Conservation (phyloP, 768 basidiomycete species). For the Phylloporus rhodoxanthus region DNA sequence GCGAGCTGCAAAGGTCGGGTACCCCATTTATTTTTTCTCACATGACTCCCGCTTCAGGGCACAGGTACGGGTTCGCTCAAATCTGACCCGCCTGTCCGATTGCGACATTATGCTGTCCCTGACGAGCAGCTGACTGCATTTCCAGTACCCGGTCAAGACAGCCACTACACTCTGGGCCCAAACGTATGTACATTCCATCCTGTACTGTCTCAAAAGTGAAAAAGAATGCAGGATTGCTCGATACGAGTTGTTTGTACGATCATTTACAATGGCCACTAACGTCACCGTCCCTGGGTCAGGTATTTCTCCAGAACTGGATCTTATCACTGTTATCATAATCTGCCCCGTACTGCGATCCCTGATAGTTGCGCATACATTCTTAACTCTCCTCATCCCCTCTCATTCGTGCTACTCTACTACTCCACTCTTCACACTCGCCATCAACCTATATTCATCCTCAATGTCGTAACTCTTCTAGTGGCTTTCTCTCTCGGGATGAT, state of each 20-base stretch:
- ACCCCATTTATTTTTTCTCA: neutral
- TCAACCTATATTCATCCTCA: constrained; percentile 23
- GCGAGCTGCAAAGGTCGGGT: neutral
- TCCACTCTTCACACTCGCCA: constrained; percentile 15
- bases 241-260: neutral
- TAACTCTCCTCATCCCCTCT: constrained; percentile 18
- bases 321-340: neutral
- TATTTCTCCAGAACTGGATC: neutral
- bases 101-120: neutral
- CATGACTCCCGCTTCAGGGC: too few relatives aligned
- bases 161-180: too few relatives aligned
- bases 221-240: neutral
- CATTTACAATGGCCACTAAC: neutral
- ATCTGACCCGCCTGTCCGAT: neutral
- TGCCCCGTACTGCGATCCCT: constrained; percentile 7
- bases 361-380: constrained; percentile 22
- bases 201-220: neutral
- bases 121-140: neutral
- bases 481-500: constrained; percentile 6
- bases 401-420: constrained; percentile 21
- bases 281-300: too few relatives aligned
- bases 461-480: constrained; percentile 6
- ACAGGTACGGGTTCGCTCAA: neutral
- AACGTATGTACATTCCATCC: neutral
- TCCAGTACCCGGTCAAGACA: neutral